Percentiles rank a stretch among this genome's conserved stretches.
These are phyloP conservation scores for Zelonia costaricensis DNA, from an alignment of 208 protist species.

Conservation along the genomic window DNA sequence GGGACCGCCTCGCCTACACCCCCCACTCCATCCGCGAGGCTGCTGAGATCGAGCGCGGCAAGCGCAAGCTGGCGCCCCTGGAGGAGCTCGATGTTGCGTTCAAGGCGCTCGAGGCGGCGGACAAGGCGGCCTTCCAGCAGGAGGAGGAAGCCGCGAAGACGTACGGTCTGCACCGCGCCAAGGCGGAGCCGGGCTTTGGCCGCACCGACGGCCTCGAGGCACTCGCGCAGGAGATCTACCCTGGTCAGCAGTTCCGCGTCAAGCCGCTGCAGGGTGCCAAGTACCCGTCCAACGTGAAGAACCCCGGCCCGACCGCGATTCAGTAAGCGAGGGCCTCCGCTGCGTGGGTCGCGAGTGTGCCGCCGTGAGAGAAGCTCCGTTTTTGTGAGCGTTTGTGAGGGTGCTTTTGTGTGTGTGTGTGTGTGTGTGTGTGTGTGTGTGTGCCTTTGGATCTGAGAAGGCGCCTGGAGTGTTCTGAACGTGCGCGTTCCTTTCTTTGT, in stretches of 20 bases:
- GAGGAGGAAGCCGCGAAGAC: conserved; percentile 89
- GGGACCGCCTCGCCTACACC: conserved; percentile 86
- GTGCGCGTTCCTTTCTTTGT: too few relatives aligned
- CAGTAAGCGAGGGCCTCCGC: conserved; percentile 33
- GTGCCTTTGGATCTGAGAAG: too few relatives aligned
- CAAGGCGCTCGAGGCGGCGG: conserved; percentile 70
- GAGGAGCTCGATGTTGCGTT: conserved; percentile 78
- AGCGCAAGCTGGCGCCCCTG: conserved; percentile 56
- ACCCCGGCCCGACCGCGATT: conserved; percentile 84
- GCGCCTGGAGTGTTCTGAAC: too few relatives aligned
- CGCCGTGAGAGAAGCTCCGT: too few relatives aligned
- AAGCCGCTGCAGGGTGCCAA: conserved; percentile 84
- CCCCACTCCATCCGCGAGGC: conserved; percentile 84
- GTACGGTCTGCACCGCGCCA: conserved; percentile 88
- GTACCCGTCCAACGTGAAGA: conserved; percentile 83
- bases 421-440: background rate
- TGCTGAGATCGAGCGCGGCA: conserved; percentile 66
- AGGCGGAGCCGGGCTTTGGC: conserved; percentile 91
- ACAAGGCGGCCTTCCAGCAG: conserved; percentile 79
- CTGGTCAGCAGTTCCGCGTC: conserved; percentile 91
- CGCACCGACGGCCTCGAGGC: conserved; percentile 88
- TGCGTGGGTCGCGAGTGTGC: too few relatives aligned
- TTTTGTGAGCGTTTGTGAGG: background rate
- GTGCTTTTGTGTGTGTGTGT: background rate
- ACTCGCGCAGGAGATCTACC: conserved; percentile 92